phyloP scores from a whole-genome alignment of 129 eudicot genomes.

The Saposhnikovia divaricata region DNA sequence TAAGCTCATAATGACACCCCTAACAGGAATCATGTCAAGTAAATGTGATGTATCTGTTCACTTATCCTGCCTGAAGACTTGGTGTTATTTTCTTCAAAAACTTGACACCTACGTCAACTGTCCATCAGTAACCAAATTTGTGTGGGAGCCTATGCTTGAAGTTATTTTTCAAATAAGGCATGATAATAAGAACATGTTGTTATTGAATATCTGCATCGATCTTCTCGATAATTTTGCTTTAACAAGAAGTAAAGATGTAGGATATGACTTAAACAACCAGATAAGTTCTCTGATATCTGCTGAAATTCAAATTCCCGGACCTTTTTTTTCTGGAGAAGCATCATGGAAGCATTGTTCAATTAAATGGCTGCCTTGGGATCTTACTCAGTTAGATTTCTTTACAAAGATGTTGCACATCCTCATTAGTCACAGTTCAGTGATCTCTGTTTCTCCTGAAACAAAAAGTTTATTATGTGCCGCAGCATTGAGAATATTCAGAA shows the following conservation, averaged over 20 bases:
- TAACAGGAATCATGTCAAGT: slow-evolving; percentile 62
- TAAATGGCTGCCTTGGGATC: slow-evolving; percentile 57
- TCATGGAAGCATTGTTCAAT: slow-evolving; percentile 40
- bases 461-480: slow-evolving; percentile 28
- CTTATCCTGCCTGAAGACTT: slow-evolving; percentile 63
- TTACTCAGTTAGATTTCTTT: slow-evolving; percentile 47
- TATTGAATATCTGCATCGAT: slow-evolving; percentile 54
- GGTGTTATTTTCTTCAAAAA: slow-evolving; percentile 87
- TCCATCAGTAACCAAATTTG: slow-evolving; percentile 34
- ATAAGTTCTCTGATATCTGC: slow-evolving; percentile 5
- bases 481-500: slow-evolving; percentile 43
- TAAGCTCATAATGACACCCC: slow-evolving; percentile 85
- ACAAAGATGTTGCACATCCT: slow-evolving; percentile 37
- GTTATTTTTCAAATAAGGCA: slow-evolving; percentile 44
- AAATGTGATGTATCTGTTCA: slow-evolving; percentile 60
- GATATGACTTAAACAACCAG: slow-evolving; percentile 12
- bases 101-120: slow-evolving; percentile 41
- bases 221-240: slow-evolving; percentile 38
- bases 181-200: slow-evolving; percentile 41
- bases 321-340: slow-evolving; percentile 16
- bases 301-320: slow-evolving; percentile 9
- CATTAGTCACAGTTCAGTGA: slow-evolving; percentile 28
- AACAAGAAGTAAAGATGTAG: slow-evolving; percentile 26
- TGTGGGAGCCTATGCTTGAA: slow-evolving; percentile 61
- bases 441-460: slow-evolving; percentile 20